Percentiles rank a stretch among this genome's conserved stretches.
These are phyloP conservation scores for Simplicillium sp. DNA, from an alignment of 2,329 filamentous ascomycete genomes.

Conservation along the genomic window DNA sequence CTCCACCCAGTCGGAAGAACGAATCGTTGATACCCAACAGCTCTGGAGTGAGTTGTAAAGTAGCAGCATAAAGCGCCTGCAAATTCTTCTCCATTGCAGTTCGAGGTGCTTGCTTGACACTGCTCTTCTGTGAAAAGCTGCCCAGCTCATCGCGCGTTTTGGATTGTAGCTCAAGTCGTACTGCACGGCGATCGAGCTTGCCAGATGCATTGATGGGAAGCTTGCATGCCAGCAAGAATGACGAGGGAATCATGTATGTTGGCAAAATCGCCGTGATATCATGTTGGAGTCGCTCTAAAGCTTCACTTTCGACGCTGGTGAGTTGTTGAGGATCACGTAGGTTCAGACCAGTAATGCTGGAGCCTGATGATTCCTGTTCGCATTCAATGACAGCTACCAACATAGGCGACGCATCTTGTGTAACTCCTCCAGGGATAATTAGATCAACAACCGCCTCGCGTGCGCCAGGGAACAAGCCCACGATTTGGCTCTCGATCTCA, in stretches of 20 bases:
- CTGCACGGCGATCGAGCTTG: conserved; percentile 16
- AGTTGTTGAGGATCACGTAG: neutral
- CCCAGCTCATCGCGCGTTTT: conserved; percentile 1
- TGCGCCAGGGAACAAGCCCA: conserved; percentile 1
- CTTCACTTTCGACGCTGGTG: neutral
- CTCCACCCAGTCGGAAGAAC: conserved; percentile 12
- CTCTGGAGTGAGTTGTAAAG: conserved; percentile 2
- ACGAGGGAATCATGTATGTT: conserved; percentile 29
- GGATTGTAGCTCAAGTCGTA: neutral
- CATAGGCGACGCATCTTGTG: too few species aligned
- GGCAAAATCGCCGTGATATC: conserved; percentile 16
- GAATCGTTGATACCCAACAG: conserved; percentile 9
- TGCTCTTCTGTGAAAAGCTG: neutral
- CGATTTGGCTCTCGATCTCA: conserved; percentile 11
- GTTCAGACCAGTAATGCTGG: neutral
- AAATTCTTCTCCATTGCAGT: conserved; percentile 11
- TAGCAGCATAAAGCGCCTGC: conserved; percentile 12
- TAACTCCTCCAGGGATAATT: too few species aligned
- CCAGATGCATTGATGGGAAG: conserved; percentile 33
- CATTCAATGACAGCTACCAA: conserved; percentile 2
- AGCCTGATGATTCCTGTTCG: neutral
- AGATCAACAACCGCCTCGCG: neutral
- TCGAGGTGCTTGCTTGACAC: conserved; percentile 13
- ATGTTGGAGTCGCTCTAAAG: conserved; percentile 1
- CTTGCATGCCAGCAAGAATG: conserved; percentile 30